These are phyloP conservation scores for Vigna hirtella DNA, from an alignment of 306 rosid genomes.

Conservation along the genomic window DNA sequence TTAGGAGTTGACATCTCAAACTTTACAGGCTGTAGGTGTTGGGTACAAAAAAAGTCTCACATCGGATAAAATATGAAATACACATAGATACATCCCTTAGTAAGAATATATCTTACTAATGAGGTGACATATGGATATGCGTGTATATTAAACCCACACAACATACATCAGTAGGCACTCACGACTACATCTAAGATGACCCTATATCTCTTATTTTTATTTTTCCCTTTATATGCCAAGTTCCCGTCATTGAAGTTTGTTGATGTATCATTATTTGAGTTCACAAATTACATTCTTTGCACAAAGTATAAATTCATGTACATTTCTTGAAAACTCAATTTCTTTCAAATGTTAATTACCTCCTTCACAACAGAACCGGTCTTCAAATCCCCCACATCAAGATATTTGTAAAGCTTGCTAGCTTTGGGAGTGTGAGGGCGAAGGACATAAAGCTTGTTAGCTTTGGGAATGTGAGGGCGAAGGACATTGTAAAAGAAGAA, in stretches of 20 bases:
- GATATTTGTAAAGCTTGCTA: conserved; percentile 75
- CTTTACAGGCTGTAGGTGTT: conserved; percentile 15
- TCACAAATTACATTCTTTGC: neutral
- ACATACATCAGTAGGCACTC: conserved; percentile 1
- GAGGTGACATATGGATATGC: too few species aligned
- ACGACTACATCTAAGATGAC: neutral
- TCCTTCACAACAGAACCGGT: conserved; percentile 68
- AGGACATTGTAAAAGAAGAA: conserved; percentile 86
- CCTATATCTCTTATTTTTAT: too few species aligned
- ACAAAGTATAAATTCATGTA: conserved; percentile 9
- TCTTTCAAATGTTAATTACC: conserved; percentile 54
- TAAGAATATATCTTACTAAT: too few species aligned
- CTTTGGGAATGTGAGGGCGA: conserved; percentile 70
- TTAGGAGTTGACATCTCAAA: conserved; percentile 25
- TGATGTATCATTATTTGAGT: conserved; percentile 21
- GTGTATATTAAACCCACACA: too few species aligned
- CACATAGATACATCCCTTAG: too few species aligned
- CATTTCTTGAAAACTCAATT: conserved; percentile 3
- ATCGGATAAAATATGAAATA: too few species aligned
- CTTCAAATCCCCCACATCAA: conserved; percentile 74
- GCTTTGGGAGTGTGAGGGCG: conserved; percentile 70
- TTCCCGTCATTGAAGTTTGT: neutral
- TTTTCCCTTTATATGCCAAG: too few species aligned
- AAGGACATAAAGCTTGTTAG: conserved; percentile 77
- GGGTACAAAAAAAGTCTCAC: too few species aligned